Evolutionary conservation across 495 filamentous ascomycete species (phyloP), one percentile per base, ranked within the genome.

Genomic region (Aspergillus biplanus): DNA sequence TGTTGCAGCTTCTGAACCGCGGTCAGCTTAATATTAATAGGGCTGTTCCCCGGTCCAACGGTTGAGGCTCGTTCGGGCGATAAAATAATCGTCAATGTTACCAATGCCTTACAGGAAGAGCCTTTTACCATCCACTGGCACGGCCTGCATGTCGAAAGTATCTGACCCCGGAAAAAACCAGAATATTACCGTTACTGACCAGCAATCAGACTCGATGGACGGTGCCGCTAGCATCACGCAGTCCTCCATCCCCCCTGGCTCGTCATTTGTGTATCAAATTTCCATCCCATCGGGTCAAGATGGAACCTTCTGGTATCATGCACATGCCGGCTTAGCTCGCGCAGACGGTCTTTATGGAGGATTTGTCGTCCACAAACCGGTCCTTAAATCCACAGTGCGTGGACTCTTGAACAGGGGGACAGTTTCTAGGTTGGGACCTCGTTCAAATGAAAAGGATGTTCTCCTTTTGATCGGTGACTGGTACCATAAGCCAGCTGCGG

Each of bases 241-340:
- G 69, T 92, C 88, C 62, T 70, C 82, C 5, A 85, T 92, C 49
- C 69, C 80, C 6, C 86, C 90, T 0, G 91, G 90, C 7, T 70
- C 74, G 35, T 82, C 76, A 42, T 88, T 93, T 59, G 84, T 80
- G n/a, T 93, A 93, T 68, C 88, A 92, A 70, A 87, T 95, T 69
- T 89, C 87, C 13, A 90, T 92, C 71, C 69, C 91, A 74, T 69
- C 85, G 18, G 77, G 89, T 63, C 87, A 92, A 72, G 86, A 85
- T 6, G 90, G 90, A 16, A 92, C 90, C 2, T 93, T 91, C 73
- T 93, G 91, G 91, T 93, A 93, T 69, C 90, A 93, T 73, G 89
- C 89, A 3, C 90, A 93, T 69, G 75, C 81, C 7, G 80, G 79
- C 34, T 83, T 83, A 6, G 86, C 89, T 68, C 88, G 91, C 53